Evolutionary conservation across 1,284 basidiomycete genomes (phyloP), one percentile per base, ranked within the genome.

Genomic region (Tranzscheliella williamsii): DNA sequence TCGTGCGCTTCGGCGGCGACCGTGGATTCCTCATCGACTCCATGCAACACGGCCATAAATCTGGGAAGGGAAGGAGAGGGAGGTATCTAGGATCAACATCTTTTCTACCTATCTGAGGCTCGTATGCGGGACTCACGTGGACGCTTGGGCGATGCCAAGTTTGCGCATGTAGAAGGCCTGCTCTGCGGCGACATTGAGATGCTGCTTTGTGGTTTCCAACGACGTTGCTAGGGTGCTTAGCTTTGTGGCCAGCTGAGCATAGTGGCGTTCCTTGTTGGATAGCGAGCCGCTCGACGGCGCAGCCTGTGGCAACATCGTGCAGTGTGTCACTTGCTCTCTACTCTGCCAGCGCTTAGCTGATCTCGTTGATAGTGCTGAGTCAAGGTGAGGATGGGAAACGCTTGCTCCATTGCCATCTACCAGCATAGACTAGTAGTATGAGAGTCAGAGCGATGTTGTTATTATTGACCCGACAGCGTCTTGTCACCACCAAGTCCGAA

Each of bases 161-260:
- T 65, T 61, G 36, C 62, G 50, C 44, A 65, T 56, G 35, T 60
- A 65, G 45, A 60, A 55, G 1, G 62, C 62, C 26, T 65, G 62
- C 27, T 65, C 62, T 7, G 62, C 56, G 27, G 53, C 52, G 24
- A 61, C 17, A 17, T 46, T 54, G 23, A 61, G 44, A 24, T 54
- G 49, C 33, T 54, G 50, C 40, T 54, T 58, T 31, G 56, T 61
- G 11, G 48, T 58, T 17, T 51, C 52, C 21, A 65, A 54, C 9
- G 56, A 41, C 31, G 40, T 47, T 38, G 54, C 50, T 11, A 65
- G 51, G 4, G 54, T 43, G 3, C 38, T 51, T 8, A 65, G 53
- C 38, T 61, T 53, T n/a, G 22, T 42, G 5, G 62, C 62, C 6
- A 65, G 52, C 23, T 60, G 55, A 13, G 56, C 51, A 32, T 65